Conservation (phyloP, 176 grass and related monocot species). For the Poa annua region DNA sequence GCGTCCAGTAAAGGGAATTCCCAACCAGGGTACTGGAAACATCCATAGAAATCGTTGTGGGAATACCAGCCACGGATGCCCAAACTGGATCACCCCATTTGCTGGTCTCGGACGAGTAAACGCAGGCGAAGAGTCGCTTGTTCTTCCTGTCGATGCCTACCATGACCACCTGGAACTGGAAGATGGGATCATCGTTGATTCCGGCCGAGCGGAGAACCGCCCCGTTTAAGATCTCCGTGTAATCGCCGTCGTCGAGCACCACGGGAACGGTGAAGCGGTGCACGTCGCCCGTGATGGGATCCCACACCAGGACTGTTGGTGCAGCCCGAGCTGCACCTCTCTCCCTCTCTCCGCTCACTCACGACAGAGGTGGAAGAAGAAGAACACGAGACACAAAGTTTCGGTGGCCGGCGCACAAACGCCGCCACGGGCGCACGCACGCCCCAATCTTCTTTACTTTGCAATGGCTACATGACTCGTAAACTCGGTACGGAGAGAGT, state of each 20-base stretch:
- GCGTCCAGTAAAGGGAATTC: not conserved
- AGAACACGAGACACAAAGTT: too few relatives aligned
- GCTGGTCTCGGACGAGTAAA: not conserved
- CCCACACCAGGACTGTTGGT: conserved; percentile 26
- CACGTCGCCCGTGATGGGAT: not conserved
- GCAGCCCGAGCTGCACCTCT: too few relatives aligned
- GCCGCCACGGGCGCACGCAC: too few relatives aligned
- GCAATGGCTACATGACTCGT: too few relatives aligned
- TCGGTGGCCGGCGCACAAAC: too few relatives aligned
- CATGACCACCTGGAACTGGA: not conserved
- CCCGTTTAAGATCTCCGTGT: not conserved
- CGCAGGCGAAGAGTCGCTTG: not conserved
- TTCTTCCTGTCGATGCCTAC: not conserved
- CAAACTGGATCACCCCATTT: not conserved
- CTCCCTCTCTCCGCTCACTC: too few relatives aligned
- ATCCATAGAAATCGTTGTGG: not conserved
- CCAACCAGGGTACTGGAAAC: not conserved
- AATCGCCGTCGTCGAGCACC: not conserved
- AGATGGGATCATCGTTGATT: not conserved
- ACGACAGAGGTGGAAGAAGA: too few relatives aligned
- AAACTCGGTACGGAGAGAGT: too few relatives aligned
- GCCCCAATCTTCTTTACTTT: too few relatives aligned
- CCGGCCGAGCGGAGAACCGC: not conserved
- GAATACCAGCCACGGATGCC: not conserved
- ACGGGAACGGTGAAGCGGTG: not conserved